Evolutionary conservation across 2,329 filamentous ascomycete species (phyloP).

Genomic region (Colletotrichum sp.): DNA sequence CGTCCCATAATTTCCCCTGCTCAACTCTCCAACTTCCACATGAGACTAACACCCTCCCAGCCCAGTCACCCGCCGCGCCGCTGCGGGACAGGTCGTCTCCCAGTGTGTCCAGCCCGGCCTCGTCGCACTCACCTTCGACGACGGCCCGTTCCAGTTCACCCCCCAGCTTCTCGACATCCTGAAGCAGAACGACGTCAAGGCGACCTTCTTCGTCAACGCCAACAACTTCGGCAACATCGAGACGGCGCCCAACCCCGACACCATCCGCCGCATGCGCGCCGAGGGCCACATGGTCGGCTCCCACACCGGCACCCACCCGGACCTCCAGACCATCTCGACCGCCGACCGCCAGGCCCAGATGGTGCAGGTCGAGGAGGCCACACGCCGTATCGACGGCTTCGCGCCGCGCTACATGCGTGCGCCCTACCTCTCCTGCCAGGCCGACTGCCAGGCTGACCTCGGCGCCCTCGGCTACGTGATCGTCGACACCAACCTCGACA

Average conservation of each 20-base stretch:
- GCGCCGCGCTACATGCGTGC: conserved; percentile 49
- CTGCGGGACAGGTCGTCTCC: conserved; percentile 1
- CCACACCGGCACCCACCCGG: conserved; percentile 46
- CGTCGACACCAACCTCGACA: conserved; percentile 63
- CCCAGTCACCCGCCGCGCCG: conserved; percentile 3
- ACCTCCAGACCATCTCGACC: conserved; percentile 41
- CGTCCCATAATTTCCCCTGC: not conserved
- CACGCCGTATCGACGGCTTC: conserved; percentile 45
- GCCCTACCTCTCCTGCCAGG: conserved; percentile 47
- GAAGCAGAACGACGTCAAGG: conserved; percentile 32
- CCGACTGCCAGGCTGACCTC: conserved; percentile 19
- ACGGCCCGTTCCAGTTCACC: conserved; percentile 50
- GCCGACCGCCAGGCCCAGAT: conserved; percentile 42
- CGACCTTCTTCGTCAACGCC: conserved; percentile 48
- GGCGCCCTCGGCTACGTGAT: conserved; percentile 56
- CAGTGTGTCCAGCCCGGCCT: conserved; percentile 37
- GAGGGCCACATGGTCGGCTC: conserved; percentile 48
- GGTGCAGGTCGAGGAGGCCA: conserved; percentile 47
- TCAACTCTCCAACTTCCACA: not conserved
- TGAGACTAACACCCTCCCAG: conserved; percentile 5
- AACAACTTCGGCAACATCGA: conserved; percentile 47
- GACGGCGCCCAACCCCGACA: conserved; percentile 37
- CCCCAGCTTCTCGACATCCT: conserved; percentile 43
- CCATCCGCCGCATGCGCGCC: conserved; percentile 43
- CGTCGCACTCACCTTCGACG: conserved; percentile 52